These are phyloP conservation scores for Immersiporthe knoxdaviesiana DNA, from an alignment of 2,329 filamentous ascomycete species.

Conservation along the genomic window DNA sequence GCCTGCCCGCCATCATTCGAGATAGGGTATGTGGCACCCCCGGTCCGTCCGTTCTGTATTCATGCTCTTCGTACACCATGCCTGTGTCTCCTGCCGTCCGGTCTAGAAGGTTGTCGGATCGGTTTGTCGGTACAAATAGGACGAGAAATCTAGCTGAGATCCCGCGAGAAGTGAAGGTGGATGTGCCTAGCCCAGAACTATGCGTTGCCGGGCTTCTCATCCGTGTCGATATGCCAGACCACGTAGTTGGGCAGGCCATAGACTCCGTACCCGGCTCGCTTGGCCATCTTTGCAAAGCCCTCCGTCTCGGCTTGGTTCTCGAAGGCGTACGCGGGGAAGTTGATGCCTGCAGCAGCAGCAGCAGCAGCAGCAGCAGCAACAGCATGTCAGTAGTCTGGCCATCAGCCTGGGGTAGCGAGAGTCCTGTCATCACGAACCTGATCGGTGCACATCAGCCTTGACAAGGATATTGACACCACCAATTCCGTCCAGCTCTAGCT, in stretches of 20 bases:
- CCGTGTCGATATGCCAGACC: conserved; percentile 97
- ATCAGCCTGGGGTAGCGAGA: background rate
- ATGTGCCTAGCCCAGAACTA: conserved; percentile 36
- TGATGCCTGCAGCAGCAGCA: conserved; percentile 69
- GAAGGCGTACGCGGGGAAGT: conserved; percentile 95
- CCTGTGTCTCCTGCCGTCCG: conserved; percentile 29
- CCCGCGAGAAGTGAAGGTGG: conserved; percentile 25
- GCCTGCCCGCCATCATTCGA: conserved; percentile 24
- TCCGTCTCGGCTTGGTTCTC: conserved; percentile 99
- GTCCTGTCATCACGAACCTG: conserved; percentile 61
- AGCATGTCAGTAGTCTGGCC: conserved; percentile 18
- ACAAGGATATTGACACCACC: conserved; percentile 97
- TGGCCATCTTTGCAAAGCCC: conserved; percentile 98
- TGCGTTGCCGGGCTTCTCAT: conserved; percentile 86
- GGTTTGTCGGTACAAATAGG: conserved; percentile 21
- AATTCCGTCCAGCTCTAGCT: conserved; percentile 91
- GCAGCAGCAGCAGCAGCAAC: no score
- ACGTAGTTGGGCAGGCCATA: conserved; percentile 95
- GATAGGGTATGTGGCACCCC: conserved; percentile 26
- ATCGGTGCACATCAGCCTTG: conserved; percentile 95
- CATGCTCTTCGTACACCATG: conserved; percentile 31
- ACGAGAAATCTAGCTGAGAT: conserved; percentile 1
- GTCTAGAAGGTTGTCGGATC: conserved; percentile 17
- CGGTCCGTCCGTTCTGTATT: conserved; percentile 27
- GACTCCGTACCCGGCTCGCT: conserved; percentile 90